Conservation (phyloP, 768 basidiomycete species). For the Tephrocybe sp. region DNA sequence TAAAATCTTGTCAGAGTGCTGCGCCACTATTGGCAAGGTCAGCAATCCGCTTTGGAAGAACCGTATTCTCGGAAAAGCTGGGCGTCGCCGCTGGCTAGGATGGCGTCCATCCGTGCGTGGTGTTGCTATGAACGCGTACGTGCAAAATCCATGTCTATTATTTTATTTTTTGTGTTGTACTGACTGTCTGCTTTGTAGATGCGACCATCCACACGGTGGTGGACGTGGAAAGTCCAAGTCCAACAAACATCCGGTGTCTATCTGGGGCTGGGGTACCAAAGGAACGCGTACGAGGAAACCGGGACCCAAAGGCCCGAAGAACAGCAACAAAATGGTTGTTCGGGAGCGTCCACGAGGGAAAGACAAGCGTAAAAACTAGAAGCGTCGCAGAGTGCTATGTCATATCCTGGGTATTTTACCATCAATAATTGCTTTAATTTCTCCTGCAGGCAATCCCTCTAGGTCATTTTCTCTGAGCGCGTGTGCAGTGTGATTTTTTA, state of each 20-base stretch:
- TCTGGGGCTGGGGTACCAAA: constrained; percentile 92
- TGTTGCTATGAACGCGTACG: constrained; percentile 95
- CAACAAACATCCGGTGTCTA: constrained; percentile 88
- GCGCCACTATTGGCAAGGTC: constrained; percentile 87
- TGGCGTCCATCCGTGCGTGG: constrained; percentile 83
- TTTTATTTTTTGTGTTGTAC: neutral
- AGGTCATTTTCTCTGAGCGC: neutral
- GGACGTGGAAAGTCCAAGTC: constrained; percentile 98
- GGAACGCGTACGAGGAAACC: constrained; percentile 92
- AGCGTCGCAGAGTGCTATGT: constrained; percentile 11
- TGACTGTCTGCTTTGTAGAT: constrained; percentile 40
- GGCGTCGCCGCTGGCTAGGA: constrained; percentile 84
- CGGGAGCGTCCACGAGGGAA: constrained; percentile 79
- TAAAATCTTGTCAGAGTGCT: constrained; percentile 74
- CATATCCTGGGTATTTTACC: constrained; percentile 10
- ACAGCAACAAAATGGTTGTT: constrained; percentile 60
- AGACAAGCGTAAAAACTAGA: constrained; percentile 44
- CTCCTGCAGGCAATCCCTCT: neutral
- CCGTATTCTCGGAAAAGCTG: constrained; percentile 86
- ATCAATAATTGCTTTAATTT: constrained; percentile 6
- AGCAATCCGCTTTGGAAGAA: constrained; percentile 91
- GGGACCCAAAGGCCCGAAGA: constrained; percentile 86
- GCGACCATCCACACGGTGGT: constrained; percentile 94
- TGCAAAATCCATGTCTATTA: constrained; percentile 15
- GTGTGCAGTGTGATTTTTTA: constrained; percentile 6